phyloP scores from a whole-genome alignment of 495 filamentous ascomycete species.

The Pseudevernia furfuracea region DNA sequence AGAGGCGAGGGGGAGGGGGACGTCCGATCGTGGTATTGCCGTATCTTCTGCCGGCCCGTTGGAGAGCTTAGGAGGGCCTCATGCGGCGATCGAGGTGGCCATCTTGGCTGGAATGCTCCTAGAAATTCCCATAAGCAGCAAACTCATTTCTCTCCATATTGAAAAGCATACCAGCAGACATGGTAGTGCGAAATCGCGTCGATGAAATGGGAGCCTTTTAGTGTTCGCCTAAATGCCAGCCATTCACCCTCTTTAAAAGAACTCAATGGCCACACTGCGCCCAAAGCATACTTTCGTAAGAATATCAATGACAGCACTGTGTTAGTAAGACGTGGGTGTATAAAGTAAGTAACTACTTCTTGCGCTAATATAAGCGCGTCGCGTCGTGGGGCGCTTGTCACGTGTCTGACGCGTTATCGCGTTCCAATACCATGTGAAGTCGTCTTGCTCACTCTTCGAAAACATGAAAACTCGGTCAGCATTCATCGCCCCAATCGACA shows the following conservation, averaged over 20 bases:
- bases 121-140: neutral
- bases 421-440: conserved; percentile 10
- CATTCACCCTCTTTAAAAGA: neutral
- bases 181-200: neutral
- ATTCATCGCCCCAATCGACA: neutral
- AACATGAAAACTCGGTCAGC: neutral
- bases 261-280: neutral
- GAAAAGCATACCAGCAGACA: conserved; percentile 1
- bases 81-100: conserved; percentile 83
- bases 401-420: conserved; percentile 18
- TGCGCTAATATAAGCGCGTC: conserved; percentile 10
- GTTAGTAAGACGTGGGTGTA: neutral
- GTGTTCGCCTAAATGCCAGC: neutral
- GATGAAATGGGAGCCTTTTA: neutral
- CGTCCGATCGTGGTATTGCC: conserved; percentile 53
- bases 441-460: neutral
- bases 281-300: neutral
- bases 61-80: conserved; percentile 78
- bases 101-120: conserved; percentile 46
- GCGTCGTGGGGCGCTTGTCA: conserved; percentile 6
- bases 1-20: conserved; percentile 61
- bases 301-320: neutral
- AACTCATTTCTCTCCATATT: neutral
- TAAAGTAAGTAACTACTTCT: too few species aligned
- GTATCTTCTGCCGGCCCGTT: conserved; percentile 61